phyloP scores from a whole-genome alignment of 1,139 yeast genomes.

The Petasospora fabianii region DNA sequence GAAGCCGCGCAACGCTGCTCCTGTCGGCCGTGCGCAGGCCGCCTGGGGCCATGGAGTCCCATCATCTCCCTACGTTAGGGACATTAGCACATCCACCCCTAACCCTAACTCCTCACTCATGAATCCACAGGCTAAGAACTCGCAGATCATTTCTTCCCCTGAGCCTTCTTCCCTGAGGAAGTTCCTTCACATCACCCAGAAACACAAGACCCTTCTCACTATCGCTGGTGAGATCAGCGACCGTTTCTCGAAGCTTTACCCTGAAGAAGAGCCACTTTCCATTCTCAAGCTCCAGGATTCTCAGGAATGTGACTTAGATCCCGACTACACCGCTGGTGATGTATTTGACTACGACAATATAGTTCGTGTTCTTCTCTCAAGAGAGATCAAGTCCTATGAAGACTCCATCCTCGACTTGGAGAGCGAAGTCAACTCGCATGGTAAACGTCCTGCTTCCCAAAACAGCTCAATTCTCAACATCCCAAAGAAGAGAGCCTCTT shows the following conservation, averaged over 20 bases:
- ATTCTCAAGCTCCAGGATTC: constrained; percentile 61
- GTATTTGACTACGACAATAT: constrained; percentile 56
- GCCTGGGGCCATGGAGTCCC: constrained; percentile 5
- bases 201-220: constrained; percentile 40
- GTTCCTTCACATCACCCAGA: constrained; percentile 59
- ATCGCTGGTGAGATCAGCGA: constrained; percentile 48
- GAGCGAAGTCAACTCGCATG: constrained; percentile 4
- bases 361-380: constrained; percentile 50
- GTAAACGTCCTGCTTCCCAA: constrained; percentile 22
- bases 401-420: constrained; percentile 5
- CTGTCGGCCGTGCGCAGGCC: background rate
- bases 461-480: constrained; percentile 18
- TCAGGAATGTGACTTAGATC: constrained; percentile 70
- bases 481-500: constrained; percentile 24
- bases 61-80: constrained; percentile 9
- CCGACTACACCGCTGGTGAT: constrained; percentile 62
- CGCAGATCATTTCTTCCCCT: background rate
- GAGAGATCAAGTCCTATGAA: constrained; percentile 31
- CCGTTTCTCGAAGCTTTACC: constrained; percentile 60
- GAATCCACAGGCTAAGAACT: background rate
- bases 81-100: constrained; percentile 17
- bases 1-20: constrained; percentile 2
- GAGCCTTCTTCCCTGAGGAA: constrained; percentile 34
- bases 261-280: constrained; percentile 48
- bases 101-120: constrained; percentile 5